These are phyloP conservation scores for Cryptococcus amylolentus DNA, from an alignment of 1,284 basidiomycete genomes.

Conservation along the genomic window DNA sequence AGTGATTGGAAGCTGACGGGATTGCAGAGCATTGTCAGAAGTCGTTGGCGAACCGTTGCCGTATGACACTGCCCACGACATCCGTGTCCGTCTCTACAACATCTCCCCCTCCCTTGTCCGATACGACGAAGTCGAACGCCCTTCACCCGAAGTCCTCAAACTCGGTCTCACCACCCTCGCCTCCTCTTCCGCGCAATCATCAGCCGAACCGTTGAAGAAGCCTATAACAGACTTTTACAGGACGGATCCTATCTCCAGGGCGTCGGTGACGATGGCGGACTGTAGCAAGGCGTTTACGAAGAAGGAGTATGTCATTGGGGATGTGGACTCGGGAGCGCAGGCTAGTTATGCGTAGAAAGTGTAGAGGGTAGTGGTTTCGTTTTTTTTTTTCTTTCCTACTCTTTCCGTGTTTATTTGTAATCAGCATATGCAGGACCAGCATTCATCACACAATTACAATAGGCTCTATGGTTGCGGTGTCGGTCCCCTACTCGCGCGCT, in stretches of 20 bases:
- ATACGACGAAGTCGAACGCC: slow-evolving; percentile 79
- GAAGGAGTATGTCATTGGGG: slow-evolving; percentile 33
- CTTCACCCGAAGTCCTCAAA: slow-evolving; percentile 66
- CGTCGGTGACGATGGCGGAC: slow-evolving; percentile 51
- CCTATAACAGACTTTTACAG: slow-evolving; percentile 94
- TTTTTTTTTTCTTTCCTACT: not conserved
- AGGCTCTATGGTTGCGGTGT: slow-evolving; percentile 27
- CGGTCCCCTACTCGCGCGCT: slow-evolving; percentile 65
- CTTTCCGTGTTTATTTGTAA: not conserved
- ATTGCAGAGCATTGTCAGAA: slow-evolving; percentile 77
- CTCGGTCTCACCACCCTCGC: slow-evolving; percentile 66
- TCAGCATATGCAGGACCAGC: slow-evolving; percentile 2
- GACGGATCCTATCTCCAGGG: slow-evolving; percentile 61
- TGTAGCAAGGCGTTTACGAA: slow-evolving; percentile 50
- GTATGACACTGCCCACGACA: slow-evolving; percentile 82
- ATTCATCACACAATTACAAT: not conserved
- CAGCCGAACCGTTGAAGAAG: slow-evolving; percentile 61
- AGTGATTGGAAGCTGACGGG: not conserved
- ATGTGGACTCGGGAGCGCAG: slow-evolving; percentile 24
- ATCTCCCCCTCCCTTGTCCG: slow-evolving; percentile 86
- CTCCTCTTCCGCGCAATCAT: slow-evolving; percentile 55
- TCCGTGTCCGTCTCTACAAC: slow-evolving; percentile 96
- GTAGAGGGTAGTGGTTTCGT: not conserved
- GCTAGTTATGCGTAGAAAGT: slow-evolving; percentile 22
- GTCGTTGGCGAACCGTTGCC: slow-evolving; percentile 73